Percentiles rank a stretch among this genome's conserved stretches.
Conservation (phyloP, 176 grass and related monocot species). For the Alloteropsis semialata region DNA sequence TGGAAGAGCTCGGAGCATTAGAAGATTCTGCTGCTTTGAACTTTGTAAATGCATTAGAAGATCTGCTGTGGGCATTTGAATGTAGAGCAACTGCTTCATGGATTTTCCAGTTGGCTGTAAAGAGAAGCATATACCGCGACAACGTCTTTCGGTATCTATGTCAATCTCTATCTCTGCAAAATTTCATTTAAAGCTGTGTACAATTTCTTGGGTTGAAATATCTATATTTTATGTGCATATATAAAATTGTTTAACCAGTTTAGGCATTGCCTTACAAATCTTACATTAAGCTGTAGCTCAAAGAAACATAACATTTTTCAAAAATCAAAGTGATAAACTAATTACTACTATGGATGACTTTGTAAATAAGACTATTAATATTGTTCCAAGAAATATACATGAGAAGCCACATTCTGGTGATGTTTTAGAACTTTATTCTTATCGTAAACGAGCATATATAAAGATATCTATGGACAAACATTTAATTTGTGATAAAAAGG, state of each 20-base stretch:
- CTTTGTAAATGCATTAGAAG: slow-evolving; percentile 95
- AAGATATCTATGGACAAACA: neutral
- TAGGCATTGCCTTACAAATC: neutral
- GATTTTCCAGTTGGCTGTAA: slow-evolving; percentile 88
- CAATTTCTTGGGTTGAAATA: neutral
- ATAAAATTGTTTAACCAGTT: neutral
- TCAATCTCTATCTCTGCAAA: slow-evolving; percentile 11
- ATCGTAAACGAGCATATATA: neutral
- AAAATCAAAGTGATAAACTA: neutral
- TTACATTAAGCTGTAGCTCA: slow-evolving; percentile 16
- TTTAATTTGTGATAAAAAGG: neutral
- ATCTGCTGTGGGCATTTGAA: slow-evolving; percentile 92
- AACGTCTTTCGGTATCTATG: slow-evolving; percentile 72
- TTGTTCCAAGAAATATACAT: neutral
- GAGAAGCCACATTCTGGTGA: neutral
- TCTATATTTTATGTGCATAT: slow-evolving; percentile 20
- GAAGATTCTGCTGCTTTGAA: slow-evolving; percentile 80
- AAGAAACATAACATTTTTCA: neutral
- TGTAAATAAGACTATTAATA: neutral
- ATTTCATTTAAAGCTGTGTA: neutral
- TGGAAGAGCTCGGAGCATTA: slow-evolving; percentile 48
- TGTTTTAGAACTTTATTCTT: slow-evolving; percentile 15
- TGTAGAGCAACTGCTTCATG: slow-evolving; percentile 74
- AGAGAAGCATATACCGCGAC: slow-evolving; percentile 62
- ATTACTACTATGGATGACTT: neutral